phyloP scores from a whole-genome alignment of 129 eudicot genomes.

The Cynara cardunculus region DNA sequence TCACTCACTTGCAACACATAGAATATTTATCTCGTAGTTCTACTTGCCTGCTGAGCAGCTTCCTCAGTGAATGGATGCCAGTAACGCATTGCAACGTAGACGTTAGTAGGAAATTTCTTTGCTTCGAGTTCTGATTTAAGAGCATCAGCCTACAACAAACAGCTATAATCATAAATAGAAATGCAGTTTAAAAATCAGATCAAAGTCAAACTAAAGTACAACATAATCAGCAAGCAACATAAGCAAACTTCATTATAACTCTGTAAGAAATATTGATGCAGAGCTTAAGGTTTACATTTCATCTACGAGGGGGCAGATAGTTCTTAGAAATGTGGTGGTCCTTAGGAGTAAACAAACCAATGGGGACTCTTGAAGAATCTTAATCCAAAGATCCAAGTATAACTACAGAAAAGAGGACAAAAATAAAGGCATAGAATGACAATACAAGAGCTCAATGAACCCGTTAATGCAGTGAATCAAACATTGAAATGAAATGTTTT shows the following conservation, averaged over 20 bases:
- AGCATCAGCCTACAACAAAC: constrained; percentile 46
- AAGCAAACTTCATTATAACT: neutral
- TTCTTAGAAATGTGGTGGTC: neutral
- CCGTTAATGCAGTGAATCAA: neutral
- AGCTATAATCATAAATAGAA: neutral
- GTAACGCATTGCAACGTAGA: constrained; percentile 73
- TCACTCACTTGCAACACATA: neutral
- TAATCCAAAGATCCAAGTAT: neutral
- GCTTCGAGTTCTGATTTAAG: constrained; percentile 45
- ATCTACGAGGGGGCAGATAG: neutral
- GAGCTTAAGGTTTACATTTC: neutral
- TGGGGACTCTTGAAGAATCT: neutral
- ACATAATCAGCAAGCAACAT: neutral
- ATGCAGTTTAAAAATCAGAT: neutral
- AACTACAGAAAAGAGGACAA: neutral
- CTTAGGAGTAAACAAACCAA: neutral
- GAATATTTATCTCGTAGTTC: neutral
- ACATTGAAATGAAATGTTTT: neutral
- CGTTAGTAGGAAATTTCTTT: constrained; percentile 42
- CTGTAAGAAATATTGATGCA: neutral
- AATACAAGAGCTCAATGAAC: neutral
- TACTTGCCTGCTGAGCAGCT: constrained; percentile 57
- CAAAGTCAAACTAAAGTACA: neutral
- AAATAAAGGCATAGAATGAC: neutral
- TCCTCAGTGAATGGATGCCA: constrained; percentile 79